phyloP scores from a whole-genome alignment of 805 yeast genomes.

The Pichia membranifaciens region DNA sequence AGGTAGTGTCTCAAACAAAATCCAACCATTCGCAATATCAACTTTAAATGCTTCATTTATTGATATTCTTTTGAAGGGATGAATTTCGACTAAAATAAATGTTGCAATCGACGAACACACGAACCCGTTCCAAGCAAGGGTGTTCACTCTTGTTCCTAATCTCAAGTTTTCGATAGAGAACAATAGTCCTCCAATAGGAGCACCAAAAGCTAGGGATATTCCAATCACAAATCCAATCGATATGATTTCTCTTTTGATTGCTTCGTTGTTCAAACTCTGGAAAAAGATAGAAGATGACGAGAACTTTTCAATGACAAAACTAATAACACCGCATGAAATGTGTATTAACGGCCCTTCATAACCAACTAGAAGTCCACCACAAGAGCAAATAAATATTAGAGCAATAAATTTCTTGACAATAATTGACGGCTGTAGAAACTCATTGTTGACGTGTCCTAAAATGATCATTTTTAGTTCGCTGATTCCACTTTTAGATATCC shows the following conservation, averaged over 20 bases:
- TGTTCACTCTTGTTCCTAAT: slow-evolving; percentile 55
- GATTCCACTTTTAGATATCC: slow-evolving; percentile 56
- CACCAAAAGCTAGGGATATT: slow-evolving; percentile 75
- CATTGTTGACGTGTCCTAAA: slow-evolving; percentile 54
- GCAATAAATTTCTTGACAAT: slow-evolving; percentile 54
- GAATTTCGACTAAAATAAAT: slow-evolving; percentile 46
- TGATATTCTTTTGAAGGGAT: slow-evolving; percentile 43
- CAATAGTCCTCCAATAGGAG: slow-evolving; percentile 84
- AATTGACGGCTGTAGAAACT: slow-evolving; percentile 46
- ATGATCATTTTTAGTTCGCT: slow-evolving; percentile 66
- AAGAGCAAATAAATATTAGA: slow-evolving; percentile 58
- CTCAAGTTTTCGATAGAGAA: slow-evolving; percentile 68
- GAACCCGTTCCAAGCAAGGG: slow-evolving; percentile 77
- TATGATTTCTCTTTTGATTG: slow-evolving; percentile 56
- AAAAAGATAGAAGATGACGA: slow-evolving; percentile 15
- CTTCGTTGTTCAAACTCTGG: slow-evolving; percentile 40
- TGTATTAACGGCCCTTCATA: slow-evolving; percentile 86
- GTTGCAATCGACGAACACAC: slow-evolving; percentile 73
- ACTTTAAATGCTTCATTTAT: slow-evolving; percentile 48
- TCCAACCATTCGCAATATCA: slow-evolving; percentile 66
- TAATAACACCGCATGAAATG: slow-evolving; percentile 58
- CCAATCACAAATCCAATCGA: slow-evolving; percentile 82
- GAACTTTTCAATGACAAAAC: slow-evolving; percentile 31
- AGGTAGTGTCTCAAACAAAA: slow-evolving; percentile 62
- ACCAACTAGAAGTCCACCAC: slow-evolving; percentile 73